These are phyloP conservation scores for Neurospora sp. DNA, from an alignment of 495 filamentous ascomycete species.

Conservation along the genomic window DNA sequence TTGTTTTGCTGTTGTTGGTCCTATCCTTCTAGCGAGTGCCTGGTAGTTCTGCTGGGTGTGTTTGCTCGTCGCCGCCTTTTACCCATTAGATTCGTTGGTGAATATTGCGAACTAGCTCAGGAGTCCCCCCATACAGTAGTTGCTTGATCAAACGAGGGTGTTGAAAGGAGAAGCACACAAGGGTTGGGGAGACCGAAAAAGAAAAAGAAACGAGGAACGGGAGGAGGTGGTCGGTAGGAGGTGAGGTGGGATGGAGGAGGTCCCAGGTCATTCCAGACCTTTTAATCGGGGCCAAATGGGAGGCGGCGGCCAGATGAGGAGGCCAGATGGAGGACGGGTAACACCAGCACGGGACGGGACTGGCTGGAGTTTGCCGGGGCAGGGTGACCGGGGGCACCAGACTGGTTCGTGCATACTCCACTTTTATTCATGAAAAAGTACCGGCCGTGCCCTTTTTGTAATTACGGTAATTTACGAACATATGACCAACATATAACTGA, in stretches of 20 bases:
- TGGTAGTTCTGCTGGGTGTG: conserved; percentile 3
- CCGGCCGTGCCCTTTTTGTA: no score
- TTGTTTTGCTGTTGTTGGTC: background rate
- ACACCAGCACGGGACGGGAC: background rate
- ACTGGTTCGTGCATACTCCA: no score
- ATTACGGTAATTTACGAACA: no score
- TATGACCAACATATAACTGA: no score
- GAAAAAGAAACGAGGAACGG: background rate
- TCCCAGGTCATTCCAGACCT: background rate
- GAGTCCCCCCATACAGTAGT: background rate
- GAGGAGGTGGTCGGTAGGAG: background rate
- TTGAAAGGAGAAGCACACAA: background rate
- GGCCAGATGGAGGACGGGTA: background rate
- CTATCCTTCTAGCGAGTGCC: conserved; percentile 1
- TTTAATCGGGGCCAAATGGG: background rate
- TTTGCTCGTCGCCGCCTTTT: conserved; percentile 6
- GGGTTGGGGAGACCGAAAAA: background rate
- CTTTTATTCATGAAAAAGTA: no score
- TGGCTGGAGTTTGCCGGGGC: background rate
- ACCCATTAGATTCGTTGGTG: conserved; percentile 11
- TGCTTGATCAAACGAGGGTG: background rate
- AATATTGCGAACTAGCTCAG: background rate
- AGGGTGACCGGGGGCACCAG: no score
- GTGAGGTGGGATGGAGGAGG: background rate
- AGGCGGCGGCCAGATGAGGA: background rate